Evolutionary conservation across 371 early-diverging fungal genomes (phyloP).

Genomic region (Mucor plumbeus): DNA sequence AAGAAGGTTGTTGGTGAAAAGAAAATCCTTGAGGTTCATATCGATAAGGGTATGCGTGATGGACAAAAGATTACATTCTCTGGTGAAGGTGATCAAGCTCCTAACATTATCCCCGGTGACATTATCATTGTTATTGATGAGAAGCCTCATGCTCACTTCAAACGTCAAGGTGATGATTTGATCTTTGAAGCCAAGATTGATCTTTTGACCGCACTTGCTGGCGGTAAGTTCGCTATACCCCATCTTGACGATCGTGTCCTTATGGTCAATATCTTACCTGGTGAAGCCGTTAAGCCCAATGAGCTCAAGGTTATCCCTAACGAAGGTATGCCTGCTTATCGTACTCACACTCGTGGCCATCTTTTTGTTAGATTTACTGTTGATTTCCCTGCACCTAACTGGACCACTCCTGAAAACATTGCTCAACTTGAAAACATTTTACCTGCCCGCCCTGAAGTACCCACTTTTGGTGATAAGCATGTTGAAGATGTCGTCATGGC

Average conservation of each 20-base stretch:
- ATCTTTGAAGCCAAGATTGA: slow-evolving; percentile 85
- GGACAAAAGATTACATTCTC: slow-evolving; percentile 92
- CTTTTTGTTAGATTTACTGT: slow-evolving; percentile 90
- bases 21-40: slow-evolving; percentile 85
- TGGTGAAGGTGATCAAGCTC: slow-evolving; percentile 91
- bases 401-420: slow-evolving; percentile 70
- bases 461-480: slow-evolving; percentile 51
- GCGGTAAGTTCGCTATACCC: slow-evolving; percentile 86
- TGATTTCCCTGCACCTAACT: slow-evolving; percentile 88
- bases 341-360: slow-evolving; percentile 90
- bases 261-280: slow-evolving; percentile 86
- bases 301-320: slow-evolving; percentile 74
- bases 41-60: slow-evolving; percentile 96
- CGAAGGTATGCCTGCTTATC: slow-evolving; percentile 95
- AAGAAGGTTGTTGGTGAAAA: slow-evolving; percentile 78
- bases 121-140: slow-evolving; percentile 92
- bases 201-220: slow-evolving; percentile 91
- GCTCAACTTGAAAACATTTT: slow-evolving; percentile 71
- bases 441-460: slow-evolving; percentile 60
- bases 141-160: slow-evolving; percentile 86
- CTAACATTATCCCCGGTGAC: slow-evolving; percentile 78
- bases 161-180: slow-evolving; percentile 89
- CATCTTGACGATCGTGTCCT: slow-evolving; percentile 93
- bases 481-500: slow-evolving; percentile 83
- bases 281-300: slow-evolving; percentile 90